Evolutionary conservation across 495 filamentous ascomycete species (phyloP).

Genomic region (Daldinia grandis): DNA sequence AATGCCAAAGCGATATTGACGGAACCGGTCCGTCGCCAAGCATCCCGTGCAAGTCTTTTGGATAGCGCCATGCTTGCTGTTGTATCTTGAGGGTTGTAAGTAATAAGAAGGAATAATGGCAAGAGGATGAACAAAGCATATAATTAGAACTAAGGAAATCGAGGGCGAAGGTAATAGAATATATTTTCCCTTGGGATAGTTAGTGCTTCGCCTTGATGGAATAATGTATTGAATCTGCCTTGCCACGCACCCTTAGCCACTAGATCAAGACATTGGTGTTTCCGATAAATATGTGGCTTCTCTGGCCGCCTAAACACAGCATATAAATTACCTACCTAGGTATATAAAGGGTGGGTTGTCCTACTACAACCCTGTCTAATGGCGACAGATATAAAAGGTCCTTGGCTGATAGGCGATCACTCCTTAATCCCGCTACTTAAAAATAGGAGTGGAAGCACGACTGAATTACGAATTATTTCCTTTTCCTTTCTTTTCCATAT

Average conservation of each 20-base stretch:
- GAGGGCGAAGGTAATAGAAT: background rate
- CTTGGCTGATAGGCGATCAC: no score
- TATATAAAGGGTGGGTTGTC: no score
- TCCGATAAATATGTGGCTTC: background rate
- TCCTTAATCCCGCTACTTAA: background rate
- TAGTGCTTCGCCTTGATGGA: background rate
- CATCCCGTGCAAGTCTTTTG: background rate
- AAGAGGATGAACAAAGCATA: background rate
- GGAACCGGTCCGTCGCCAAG: background rate
- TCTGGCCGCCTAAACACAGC: no score
- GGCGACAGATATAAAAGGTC: no score
- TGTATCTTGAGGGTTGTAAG: background rate
- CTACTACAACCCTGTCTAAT: no score
- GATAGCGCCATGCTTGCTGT: background rate
- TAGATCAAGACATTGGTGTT: background rate
- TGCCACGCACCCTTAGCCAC: background rate
- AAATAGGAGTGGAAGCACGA: background rate
- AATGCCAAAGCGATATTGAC: background rate
- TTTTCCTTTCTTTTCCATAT: background rate
- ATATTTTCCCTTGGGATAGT: background rate
- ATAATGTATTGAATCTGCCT: background rate
- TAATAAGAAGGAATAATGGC: background rate
- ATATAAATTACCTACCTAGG: no score
- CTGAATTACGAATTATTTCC: no score
- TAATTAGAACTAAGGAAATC: background rate